These are phyloP conservation scores for Dactylellina cionopaga DNA, from an alignment of 2,329 filamentous ascomycete genomes.

Conservation along the genomic window DNA sequence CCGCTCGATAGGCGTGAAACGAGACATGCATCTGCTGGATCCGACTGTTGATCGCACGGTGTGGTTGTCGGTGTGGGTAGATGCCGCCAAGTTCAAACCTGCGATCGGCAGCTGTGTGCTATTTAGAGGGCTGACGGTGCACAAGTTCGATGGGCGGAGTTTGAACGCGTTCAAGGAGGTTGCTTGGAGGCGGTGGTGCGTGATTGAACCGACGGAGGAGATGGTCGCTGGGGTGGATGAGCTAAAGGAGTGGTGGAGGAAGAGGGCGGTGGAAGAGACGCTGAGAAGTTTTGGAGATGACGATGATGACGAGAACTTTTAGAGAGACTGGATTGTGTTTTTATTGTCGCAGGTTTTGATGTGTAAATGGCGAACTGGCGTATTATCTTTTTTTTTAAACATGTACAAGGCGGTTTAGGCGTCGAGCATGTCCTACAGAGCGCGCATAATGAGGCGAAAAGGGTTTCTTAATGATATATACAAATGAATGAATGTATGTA, in stretches of 20 bases:
- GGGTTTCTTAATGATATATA: neutral
- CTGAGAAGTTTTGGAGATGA: slow-evolving; percentile 25
- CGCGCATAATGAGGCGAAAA: too few species aligned
- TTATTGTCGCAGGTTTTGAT: neutral
- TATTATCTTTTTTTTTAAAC: neutral
- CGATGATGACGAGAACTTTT: slow-evolving; percentile 9
- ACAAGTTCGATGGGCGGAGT: slow-evolving; percentile 46
- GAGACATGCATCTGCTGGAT: slow-evolving; percentile 49
- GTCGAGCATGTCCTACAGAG: too few species aligned
- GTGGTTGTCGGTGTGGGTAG: slow-evolving; percentile 52
- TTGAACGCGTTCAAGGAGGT: slow-evolving; percentile 49
- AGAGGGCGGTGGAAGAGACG: slow-evolving; percentile 17
- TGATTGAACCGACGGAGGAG: slow-evolving; percentile 30
- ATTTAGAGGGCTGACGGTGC: slow-evolving; percentile 46
- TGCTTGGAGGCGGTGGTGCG: slow-evolving; percentile 8
- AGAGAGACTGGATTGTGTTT: neutral
- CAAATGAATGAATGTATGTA: slow-evolving; percentile 27
- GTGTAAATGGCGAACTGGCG: slow-evolving; percentile 8
- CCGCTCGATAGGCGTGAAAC: slow-evolving; percentile 52
- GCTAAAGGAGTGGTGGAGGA: slow-evolving; percentile 41
- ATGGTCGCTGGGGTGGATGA: slow-evolving; percentile 17
- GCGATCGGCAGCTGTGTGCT: slow-evolving; percentile 21
- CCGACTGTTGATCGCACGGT: slow-evolving; percentile 22
- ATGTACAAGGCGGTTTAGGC: neutral
- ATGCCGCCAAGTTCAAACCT: slow-evolving; percentile 36